These are phyloP conservation scores for Macadamia integrifolia DNA, from an alignment of 164 flowering plant genomes.

Conservation along the genomic window DNA sequence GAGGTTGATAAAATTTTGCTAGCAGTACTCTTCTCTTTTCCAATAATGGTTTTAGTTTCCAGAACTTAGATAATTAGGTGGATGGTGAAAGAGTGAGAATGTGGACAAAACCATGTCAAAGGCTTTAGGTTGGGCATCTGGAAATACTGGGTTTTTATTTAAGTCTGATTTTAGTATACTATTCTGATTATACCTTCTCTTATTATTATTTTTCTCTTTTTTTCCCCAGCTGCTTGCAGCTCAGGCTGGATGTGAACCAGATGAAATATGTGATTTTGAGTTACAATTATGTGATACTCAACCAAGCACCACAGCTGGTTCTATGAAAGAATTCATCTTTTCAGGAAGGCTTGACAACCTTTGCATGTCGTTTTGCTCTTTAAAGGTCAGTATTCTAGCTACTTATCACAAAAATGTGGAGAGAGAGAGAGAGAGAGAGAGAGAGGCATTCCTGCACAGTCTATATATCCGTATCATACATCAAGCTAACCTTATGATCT, in stretches of 20 bases:
- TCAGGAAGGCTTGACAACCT: constrained; percentile 99
- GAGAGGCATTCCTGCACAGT: no score
- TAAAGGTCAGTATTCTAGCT: constrained; percentile 48
- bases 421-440: no score
- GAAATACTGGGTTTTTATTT: neutral
- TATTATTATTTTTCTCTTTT: neutral
- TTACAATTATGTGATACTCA: constrained; percentile 96
- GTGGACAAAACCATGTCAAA: neutral
- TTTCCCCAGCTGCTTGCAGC: constrained; percentile 61
- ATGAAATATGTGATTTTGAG: constrained; percentile 91
- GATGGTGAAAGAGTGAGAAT: neutral
- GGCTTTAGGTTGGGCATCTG: neutral
- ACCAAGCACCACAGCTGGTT: constrained; percentile 86
- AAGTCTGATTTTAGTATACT: neutral
- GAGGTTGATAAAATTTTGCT: constrained; percentile 37
- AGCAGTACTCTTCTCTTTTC: neutral
- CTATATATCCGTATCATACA: no score
- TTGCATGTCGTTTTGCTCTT: constrained; percentile 93
- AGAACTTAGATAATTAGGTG: neutral
- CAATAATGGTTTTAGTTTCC: neutral
- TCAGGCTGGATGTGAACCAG: constrained; percentile 67
- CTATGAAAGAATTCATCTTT: constrained; percentile 81
- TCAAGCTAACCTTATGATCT: no score
- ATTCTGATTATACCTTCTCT: neutral
- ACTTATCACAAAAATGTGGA: no score